Conservation (phyloP, 202 grass and related monocot species). For the Carex sylvatica region DNA sequence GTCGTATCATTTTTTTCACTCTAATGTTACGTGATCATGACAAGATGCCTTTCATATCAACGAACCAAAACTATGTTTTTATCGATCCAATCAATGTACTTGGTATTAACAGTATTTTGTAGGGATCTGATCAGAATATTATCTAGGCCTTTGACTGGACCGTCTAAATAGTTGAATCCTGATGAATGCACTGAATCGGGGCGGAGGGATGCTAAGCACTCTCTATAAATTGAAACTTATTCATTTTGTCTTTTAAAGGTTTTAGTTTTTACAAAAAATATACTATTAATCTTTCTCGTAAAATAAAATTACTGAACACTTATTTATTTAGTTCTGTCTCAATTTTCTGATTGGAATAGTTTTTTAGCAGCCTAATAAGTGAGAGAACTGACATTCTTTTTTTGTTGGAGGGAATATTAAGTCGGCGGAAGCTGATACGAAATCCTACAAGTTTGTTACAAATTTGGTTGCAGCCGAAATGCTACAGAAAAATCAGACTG, state of each 20-base stretch:
- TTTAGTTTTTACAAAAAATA: too few relatives aligned
- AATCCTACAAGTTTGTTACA: background rate
- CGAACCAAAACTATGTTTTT: background rate
- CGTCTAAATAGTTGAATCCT: background rate
- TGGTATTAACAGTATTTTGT: background rate
- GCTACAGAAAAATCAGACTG: slow-evolving; percentile 16
- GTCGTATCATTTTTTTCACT: too few relatives aligned
- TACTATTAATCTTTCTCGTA: too few relatives aligned
- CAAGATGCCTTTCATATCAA: background rate
- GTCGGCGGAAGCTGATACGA: background rate
- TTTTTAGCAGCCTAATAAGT: background rate
- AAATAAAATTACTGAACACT: too few relatives aligned
- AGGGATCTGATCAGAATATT: background rate
- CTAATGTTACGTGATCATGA: background rate
- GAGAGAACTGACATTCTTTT: background rate
- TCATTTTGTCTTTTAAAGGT: too few relatives aligned
- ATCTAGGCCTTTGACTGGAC: background rate
- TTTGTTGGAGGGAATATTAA: background rate
- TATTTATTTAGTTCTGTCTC: too few relatives aligned
- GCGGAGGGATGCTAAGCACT: too few relatives aligned
- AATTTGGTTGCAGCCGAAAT: slow-evolving; percentile 11
- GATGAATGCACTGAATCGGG: too few relatives aligned
- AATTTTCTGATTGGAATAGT: background rate
- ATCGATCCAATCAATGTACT: background rate
- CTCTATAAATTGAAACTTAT: too few relatives aligned